These are phyloP conservation scores for Chaetomium cochliodes DNA, from an alignment of 495 filamentous ascomycete species.

Conservation along the genomic window DNA sequence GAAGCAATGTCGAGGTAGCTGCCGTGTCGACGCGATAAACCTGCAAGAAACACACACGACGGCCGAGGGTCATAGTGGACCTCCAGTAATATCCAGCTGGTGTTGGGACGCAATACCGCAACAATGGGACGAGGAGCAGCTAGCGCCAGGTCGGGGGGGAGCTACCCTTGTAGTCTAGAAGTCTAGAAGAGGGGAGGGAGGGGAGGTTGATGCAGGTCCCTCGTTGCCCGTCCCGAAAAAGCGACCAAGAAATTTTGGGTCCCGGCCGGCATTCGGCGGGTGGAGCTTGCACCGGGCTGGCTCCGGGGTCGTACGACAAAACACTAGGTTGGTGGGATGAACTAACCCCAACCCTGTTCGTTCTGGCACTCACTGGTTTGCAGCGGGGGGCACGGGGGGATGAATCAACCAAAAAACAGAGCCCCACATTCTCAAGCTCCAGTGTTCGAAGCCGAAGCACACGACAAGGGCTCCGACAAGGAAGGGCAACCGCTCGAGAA, in stretches of 20 bases:
- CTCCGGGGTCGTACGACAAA: no score
- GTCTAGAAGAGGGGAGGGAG: no score
- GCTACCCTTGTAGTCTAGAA: no score
- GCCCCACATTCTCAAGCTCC: conserved; percentile 8
- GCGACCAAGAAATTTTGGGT: no score
- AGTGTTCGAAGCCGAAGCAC: not conserved
- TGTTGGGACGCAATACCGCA: no score
- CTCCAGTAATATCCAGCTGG: not conserved
- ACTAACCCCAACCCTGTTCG: conserved; percentile 9
- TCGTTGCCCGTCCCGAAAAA: no score
- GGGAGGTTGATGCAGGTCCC: no score
- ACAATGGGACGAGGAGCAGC: no score
- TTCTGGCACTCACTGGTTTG: not conserved
- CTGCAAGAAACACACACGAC: not conserved
- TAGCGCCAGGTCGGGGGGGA: no score
- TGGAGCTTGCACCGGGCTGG: no score
- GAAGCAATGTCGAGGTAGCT: not conserved
- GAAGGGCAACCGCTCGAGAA: not conserved
- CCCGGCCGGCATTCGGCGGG: no score
- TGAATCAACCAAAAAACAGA: conserved; percentile 7
- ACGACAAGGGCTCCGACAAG: conserved; percentile 7
- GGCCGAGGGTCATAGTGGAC: conserved; percentile 5
- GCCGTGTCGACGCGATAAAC: not conserved
- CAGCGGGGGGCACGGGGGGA: conserved; percentile 4
- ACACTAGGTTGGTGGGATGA: no score